Percentiles rank a stretch among this genome's conserved stretches.
phyloP scores from a whole-genome alignment of 2,329 filamentous ascomycete species.

The Paradendryphiella salina region DNA sequence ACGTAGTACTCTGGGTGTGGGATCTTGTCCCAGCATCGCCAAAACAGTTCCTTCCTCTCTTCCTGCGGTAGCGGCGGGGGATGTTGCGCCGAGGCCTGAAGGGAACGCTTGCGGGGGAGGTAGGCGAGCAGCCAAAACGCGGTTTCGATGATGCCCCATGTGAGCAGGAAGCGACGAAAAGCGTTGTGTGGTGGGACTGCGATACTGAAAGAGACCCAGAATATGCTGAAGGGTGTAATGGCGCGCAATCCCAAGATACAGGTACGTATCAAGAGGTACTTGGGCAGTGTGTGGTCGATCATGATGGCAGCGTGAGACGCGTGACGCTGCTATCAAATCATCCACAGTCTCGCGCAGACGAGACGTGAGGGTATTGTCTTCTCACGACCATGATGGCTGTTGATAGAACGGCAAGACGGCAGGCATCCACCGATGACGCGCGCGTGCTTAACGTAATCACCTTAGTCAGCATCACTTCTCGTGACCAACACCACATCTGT shows the following conservation, averaged over 20 bases:
- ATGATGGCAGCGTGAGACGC: slow-evolving; percentile 29
- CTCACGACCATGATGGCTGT: slow-evolving; percentile 4
- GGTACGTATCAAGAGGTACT: slow-evolving; percentile 53
- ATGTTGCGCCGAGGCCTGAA: slow-evolving; percentile 58
- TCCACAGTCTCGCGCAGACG: background rate
- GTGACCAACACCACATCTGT: slow-evolving; percentile 4
- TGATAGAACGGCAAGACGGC: slow-evolving; percentile 2
- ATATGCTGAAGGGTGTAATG: slow-evolving; percentile 55
- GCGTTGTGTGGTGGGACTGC: slow-evolving; percentile 40
- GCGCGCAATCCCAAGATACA: slow-evolving; percentile 55
- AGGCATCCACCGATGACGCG: slow-evolving; percentile 8
- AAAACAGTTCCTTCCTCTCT: slow-evolving; percentile 61
- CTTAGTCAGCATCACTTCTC: slow-evolving; percentile 10
- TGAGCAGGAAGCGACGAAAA: slow-evolving; percentile 44
- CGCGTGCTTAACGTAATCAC: background rate
- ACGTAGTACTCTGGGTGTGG: slow-evolving; percentile 62
- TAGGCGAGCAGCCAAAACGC: slow-evolving; percentile 60
- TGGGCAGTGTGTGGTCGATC: slow-evolving; percentile 47
- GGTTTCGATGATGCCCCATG: slow-evolving; percentile 56
- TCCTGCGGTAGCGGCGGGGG: slow-evolving; percentile 52
- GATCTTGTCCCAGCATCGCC: slow-evolving; percentile 59
- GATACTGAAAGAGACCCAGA: slow-evolving; percentile 49
- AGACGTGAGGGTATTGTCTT: background rate
- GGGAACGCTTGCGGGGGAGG: slow-evolving; percentile 55
- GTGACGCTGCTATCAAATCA: background rate